These are phyloP conservation scores for Neopestalotiopsis rosae DNA, from an alignment of 2,329 filamentous ascomycete species.

Conservation along the genomic window DNA sequence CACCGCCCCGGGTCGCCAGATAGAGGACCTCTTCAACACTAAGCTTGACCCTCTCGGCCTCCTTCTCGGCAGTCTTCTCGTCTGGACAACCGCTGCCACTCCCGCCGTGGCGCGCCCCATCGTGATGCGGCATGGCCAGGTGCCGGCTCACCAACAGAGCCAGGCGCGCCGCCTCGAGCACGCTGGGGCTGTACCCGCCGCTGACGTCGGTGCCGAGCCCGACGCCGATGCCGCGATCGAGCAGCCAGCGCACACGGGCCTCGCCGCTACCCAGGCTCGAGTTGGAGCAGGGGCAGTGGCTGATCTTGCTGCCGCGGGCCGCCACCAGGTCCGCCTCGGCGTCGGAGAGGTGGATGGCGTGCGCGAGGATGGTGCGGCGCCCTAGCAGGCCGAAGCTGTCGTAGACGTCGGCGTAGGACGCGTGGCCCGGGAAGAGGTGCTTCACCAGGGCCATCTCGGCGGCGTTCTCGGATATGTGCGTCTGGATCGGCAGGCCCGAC, in stretches of 20 bases:
- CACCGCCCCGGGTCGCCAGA: slow-evolving; percentile 87
- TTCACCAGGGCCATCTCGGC: slow-evolving; percentile 75
- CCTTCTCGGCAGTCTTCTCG: slow-evolving; percentile 1
- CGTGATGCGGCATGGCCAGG: slow-evolving; percentile 58
- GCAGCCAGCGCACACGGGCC: slow-evolving; percentile 74
- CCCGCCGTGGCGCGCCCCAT: neutral
- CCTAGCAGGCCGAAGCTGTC: slow-evolving; percentile 74
- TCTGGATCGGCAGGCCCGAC: slow-evolving; percentile 76
- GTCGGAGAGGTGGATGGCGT: slow-evolving; percentile 77
- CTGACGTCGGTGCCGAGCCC: slow-evolving; percentile 91
- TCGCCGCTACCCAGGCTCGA: slow-evolving; percentile 80
- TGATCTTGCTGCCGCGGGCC: slow-evolving; percentile 66
- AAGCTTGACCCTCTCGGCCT: slow-evolving; percentile 64
- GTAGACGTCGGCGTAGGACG: slow-evolving; percentile 79
- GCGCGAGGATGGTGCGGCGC: slow-evolving; percentile 79
- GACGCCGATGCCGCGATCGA: slow-evolving; percentile 77
- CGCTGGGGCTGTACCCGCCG: slow-evolving; percentile 82
- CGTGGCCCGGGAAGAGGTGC: slow-evolving; percentile 68
- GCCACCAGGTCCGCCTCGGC: slow-evolving; percentile 71
- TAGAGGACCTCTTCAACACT: slow-evolving; percentile 87
- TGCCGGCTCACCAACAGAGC: slow-evolving; percentile 80
- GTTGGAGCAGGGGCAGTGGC: slow-evolving; percentile 90
- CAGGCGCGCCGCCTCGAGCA: slow-evolving; percentile 84
- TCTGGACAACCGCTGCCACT: neutral
- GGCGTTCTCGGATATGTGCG: slow-evolving; percentile 86